phyloP scores from a whole-genome alignment of 2,329 filamentous ascomycete species.

The Ascochyta clinopodiicola region DNA sequence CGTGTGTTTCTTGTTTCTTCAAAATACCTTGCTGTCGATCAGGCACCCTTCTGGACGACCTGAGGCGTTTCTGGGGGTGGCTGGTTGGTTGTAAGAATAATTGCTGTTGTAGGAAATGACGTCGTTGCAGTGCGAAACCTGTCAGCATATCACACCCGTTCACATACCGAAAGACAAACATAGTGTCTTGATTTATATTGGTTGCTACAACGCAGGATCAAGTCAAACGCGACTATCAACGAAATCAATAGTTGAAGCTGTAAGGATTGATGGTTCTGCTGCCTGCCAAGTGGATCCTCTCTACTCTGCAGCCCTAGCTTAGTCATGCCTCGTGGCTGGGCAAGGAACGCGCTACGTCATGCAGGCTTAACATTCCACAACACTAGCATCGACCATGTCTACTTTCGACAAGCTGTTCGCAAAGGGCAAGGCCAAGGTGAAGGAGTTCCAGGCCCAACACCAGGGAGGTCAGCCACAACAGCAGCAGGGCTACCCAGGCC shows the following conservation, averaged over 20 bases:
- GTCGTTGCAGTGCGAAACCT: slow-evolving; percentile 20
- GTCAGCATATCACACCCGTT: not conserved
- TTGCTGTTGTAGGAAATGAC: slow-evolving; percentile 25
- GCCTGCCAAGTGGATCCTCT: too few species aligned
- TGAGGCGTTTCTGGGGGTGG: slow-evolving; percentile 16
- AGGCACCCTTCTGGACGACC: slow-evolving; percentile 9
- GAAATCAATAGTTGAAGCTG: too few species aligned
- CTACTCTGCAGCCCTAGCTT: not conserved
- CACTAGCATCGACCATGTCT: slow-evolving; percentile 30
- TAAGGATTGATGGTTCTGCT: too few species aligned
- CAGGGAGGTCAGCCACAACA: slow-evolving; percentile 31
- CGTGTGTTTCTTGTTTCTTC: slow-evolving; percentile 16
- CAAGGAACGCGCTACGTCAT: slow-evolving; percentile 11
- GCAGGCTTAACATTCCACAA: slow-evolving; percentile 4
- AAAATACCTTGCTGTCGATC: slow-evolving; percentile 3
- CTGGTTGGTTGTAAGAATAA: slow-evolving; percentile 28
- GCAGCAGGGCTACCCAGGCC: slow-evolving; percentile 29
- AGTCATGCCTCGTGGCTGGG: slow-evolving; percentile 12
- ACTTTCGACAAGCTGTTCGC: slow-evolving; percentile 45
- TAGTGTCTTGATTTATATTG: too few species aligned
- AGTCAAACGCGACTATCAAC: too few species aligned
- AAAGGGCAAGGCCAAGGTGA: slow-evolving; percentile 48
- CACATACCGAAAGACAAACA: not conserved
- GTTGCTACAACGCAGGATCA: too few species aligned
- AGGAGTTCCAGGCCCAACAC: slow-evolving; percentile 36